A percentile compares a stretch with the other conserved stretches of the same genome.
These are phyloP conservation scores for Diaporthe capsici DNA, from an alignment of 2,329 filamentous ascomycete species.

Conservation along the genomic window DNA sequence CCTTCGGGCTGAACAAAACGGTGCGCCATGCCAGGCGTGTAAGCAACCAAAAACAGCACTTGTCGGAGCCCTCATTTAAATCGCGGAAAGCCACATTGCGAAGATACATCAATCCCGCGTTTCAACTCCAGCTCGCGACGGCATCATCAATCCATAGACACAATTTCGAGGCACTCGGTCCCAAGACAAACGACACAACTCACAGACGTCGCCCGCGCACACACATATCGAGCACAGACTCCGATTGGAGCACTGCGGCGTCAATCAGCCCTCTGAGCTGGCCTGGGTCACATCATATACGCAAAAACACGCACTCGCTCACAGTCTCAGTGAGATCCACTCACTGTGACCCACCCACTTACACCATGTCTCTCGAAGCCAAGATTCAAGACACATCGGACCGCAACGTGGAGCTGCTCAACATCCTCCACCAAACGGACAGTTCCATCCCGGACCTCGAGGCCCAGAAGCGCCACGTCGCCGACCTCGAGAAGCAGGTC, in stretches of 20 bases:
- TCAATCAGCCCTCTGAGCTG: background rate
- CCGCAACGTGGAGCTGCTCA: constrained; percentile 60
- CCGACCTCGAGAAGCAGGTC: constrained; percentile 60
- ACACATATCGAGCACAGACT: background rate
- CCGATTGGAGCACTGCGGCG: too few relatives aligned
- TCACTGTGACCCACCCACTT: background rate
- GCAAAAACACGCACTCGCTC: background rate
- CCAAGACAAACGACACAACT: background rate
- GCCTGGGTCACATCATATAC: background rate
- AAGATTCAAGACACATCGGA: constrained; percentile 57
- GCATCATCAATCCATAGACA: background rate
- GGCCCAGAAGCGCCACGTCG: constrained; percentile 61
- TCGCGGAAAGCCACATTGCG: constrained; percentile 4
- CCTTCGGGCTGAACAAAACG: background rate
- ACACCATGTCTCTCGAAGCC: constrained; percentile 50
- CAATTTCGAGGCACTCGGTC: background rate
- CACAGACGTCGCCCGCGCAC: background rate
- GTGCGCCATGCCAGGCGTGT: background rate
- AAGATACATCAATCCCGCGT: background rate
- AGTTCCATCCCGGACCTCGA: constrained; percentile 61
- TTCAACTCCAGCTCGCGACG: background rate
- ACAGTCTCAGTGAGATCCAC: background rate
- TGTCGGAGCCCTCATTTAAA: constrained; percentile 11
- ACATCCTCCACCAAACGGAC: constrained; percentile 62
- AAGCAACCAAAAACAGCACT: constrained; percentile 1